A percentile compares a stretch with the other conserved stretches of the same genome.
Conservation (phyloP, 1,139 yeast species). For the Taiozyma sp. region DNA sequence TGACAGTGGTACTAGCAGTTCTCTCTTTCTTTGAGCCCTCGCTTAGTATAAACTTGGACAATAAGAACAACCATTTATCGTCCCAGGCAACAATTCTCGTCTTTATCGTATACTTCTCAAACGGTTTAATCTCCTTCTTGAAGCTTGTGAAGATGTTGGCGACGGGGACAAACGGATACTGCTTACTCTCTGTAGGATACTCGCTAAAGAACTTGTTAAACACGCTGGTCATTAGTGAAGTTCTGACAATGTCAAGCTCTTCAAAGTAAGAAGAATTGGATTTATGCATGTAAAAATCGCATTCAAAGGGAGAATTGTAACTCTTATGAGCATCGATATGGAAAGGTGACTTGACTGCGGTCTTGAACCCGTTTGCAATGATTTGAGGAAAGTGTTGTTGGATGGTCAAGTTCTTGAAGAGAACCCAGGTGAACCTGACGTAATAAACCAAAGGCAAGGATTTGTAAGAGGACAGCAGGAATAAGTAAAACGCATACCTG, state of each 20-base stretch:
- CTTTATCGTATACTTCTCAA: conserved; percentile 48
- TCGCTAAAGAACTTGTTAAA: conserved; percentile 46
- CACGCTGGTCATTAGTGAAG: conserved; percentile 50
- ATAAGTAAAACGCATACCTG: conserved; percentile 11
- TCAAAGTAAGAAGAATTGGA: conserved; percentile 78
- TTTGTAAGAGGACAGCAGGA: conserved; percentile 35
- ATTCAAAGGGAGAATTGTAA: conserved; percentile 71
- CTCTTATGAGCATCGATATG: conserved; percentile 33
- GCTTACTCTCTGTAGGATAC: conserved; percentile 37
- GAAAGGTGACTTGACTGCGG: conserved; percentile 8
- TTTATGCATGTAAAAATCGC: conserved; percentile 84
- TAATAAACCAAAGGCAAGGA: conserved; percentile 66
- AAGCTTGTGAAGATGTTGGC: conserved; percentile 68
- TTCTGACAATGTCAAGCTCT: conserved; percentile 80
- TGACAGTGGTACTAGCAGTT: conserved; percentile 52
- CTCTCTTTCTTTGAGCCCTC: conserved; percentile 36
- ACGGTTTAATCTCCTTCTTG: conserved; percentile 67
- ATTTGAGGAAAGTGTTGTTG: conserved; percentile 23
- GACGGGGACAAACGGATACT: conserved; percentile 69
- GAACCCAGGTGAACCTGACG: conserved; percentile 50
- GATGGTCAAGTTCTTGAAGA: conserved; percentile 35
- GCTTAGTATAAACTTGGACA: conserved; percentile 51
- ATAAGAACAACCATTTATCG: conserved; percentile 73
- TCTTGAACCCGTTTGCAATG: conserved; percentile 1
- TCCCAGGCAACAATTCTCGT: conserved; percentile 80